A percentile compares a stretch with the other conserved stretches of the same genome.
These are phyloP conservation scores for Penstemon newberryi DNA, from an alignment of 257 asterid genomes.

Conservation along the genomic window DNA sequence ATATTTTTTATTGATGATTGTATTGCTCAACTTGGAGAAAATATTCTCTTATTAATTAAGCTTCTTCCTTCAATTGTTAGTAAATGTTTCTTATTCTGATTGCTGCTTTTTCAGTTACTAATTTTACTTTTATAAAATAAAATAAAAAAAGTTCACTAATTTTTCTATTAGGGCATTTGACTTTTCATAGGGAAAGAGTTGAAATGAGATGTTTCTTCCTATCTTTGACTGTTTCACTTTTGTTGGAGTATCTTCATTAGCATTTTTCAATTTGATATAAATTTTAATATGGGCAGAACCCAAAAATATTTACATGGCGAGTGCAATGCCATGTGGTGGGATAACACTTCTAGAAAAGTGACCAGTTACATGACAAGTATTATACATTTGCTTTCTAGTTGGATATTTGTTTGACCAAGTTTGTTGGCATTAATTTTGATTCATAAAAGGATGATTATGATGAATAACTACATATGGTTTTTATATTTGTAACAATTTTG, in stretches of 20 bases:
- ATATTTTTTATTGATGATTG: background rate
- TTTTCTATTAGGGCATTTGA: constrained; percentile 10
- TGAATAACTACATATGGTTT: constrained; percentile 2
- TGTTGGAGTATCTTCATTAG: background rate
- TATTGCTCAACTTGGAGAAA: constrained; percentile 5
- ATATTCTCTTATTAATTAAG: background rate
- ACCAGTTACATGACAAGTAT: too few species aligned
- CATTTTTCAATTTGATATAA: background rate
- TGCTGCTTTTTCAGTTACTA: background rate
- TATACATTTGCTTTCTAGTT: too few species aligned
- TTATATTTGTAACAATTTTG: constrained; percentile 23
- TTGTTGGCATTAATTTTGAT: constrained; percentile 5
- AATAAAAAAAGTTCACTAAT: background rate
- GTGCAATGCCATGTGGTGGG: too few species aligned
- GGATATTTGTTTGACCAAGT: background rate
- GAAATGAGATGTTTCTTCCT: background rate
- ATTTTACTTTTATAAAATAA: background rate
- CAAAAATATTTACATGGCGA: too few species aligned
- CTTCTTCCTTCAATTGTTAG: constrained; percentile 8
- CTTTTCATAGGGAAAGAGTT: constrained; percentile 10
- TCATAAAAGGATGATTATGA: too few species aligned
- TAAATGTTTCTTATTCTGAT: background rate
- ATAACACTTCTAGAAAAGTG: too few species aligned
- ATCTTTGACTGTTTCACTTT: constrained; percentile 1
- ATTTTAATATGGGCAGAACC: background rate